Evolutionary conservation across 2,329 filamentous ascomycete genomes (phyloP), one percentile per base, ranked within the genome.

Genomic region (Cercospora beticola): DNA sequence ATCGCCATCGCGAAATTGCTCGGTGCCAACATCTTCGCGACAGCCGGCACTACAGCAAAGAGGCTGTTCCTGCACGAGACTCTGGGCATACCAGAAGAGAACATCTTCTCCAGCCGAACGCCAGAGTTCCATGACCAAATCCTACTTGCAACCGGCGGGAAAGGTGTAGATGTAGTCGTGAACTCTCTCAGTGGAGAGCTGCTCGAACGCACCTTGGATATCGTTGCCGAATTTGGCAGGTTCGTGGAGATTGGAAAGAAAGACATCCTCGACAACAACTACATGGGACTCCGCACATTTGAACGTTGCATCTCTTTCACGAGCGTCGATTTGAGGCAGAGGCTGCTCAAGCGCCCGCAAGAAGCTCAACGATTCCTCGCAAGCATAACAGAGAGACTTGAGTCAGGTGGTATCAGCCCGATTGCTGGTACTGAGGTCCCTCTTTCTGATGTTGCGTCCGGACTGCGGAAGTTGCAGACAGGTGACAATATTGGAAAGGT

Each of bases 151-250:
- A 65, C 65, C 6, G 16, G 12, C 12, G 61, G 65, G 8, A 31
- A 71, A 5, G 59, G 79, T 10, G 72, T 80, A 10, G 78, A 81
- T 65, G 76, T 81, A 4, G 67, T 80, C 1, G 65, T 81, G 60
- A 79, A 77, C 65, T 71, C 68, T 0, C 57, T 75, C 10, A 40
- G 68, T 2, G 78, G 79, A 0, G 66, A 75, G 23, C 40, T 73
- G 1, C 72, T 80, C 2, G 62, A 71, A n/a, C 57, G 68, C 8
- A 72, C 72, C 5, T 79, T 74, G 75, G 60, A 71, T 2, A 69
- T 66, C 40, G 52, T 78, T 6, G 78, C 78, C 1, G 65, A 68
- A 2, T 76, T 76, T 36, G 79, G 79, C 4, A 68, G 73, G 8
- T 73, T 80, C 74, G 63, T 75, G 36, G 75, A 78, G 60, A 70